phyloP scores from a whole-genome alignment of 768 basidiomycete species.

The Tulasnella sp. region DNA sequence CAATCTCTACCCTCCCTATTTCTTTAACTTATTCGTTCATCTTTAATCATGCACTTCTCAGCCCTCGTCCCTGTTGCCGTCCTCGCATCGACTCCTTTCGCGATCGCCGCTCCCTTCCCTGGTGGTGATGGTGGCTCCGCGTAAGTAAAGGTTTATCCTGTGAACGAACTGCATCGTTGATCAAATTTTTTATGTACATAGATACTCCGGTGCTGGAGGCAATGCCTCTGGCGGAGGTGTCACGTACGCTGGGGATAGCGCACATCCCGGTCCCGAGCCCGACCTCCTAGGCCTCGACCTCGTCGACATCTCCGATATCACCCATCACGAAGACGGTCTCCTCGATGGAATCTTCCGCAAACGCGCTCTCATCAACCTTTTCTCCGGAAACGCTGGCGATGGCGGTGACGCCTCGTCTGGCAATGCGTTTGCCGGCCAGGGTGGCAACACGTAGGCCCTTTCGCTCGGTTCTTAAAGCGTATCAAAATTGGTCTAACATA shows the following conservation, averaged over 20 bases:
- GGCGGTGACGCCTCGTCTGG: not conserved
- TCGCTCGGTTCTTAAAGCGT: not conserved
- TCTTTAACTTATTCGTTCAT: not conserved
- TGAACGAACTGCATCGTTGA: not conserved
- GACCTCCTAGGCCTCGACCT: not conserved
- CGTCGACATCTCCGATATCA: not conserved
- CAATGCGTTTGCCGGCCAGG: not conserved
- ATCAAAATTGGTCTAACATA: not conserved
- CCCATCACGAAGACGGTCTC: not conserved
- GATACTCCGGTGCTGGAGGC: constrained; percentile 12
- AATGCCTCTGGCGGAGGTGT: constrained; percentile 11
- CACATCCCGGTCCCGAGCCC: not conserved
- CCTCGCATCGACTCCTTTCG: not conserved
- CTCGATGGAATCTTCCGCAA: not conserved
- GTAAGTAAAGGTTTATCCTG: not conserved
- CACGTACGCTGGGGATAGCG: not conserved
- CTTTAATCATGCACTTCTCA: constrained; percentile 6
- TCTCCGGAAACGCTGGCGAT: constrained; percentile 12
- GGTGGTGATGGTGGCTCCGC: constrained; percentile 14
- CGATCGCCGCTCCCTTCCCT: constrained; percentile 6
- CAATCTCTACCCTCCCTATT: not conserved
- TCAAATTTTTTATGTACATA: not conserved
- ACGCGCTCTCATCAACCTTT: not conserved
- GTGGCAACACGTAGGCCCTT: constrained; percentile 1
- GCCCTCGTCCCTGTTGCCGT: constrained; percentile 1